Evolutionary conservation across 1,284 basidiomycete genomes (phyloP), one percentile per base, ranked within the genome.

Genomic region (Meira miltonrushii): DNA sequence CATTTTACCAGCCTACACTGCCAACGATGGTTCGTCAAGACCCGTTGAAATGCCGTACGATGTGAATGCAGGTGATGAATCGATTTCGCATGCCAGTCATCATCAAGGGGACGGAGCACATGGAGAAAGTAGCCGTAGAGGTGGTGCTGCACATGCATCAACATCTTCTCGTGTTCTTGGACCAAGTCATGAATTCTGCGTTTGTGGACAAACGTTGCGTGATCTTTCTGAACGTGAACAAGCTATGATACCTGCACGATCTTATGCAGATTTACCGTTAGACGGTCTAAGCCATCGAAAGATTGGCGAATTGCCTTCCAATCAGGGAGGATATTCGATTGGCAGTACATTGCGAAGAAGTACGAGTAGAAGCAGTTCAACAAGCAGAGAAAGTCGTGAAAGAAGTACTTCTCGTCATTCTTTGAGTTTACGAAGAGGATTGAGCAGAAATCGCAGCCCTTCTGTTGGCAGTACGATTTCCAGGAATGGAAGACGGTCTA

Each of bases 151-250:
- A 17, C 65, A 65, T 38, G 70, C 68, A 8, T 61, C 69, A 1
- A 65, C 60, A 6, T 58, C 61, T n/a, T 64, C 68, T n/a, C 48
- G 43, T 17, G 74, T 72, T 4, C 59, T 66, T 28, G 46, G 46
- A 17, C 28, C 28, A 33, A 59, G 53, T 7, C 75, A 78, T 55
- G 64, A 75, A 25, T 69, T 71, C 59, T 78, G 75, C 51, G 75
- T 78, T n/a, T 78, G 75, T 59, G 75, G 75, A 15, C 70, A 72
- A 67, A 70, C 66, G 28, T 47, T 77, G 10, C 69, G 71, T 21
- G 75, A 78, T 48, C 61, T 78, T 1, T 50, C 47, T 21, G 68
- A 64, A 10, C 65, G 71, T 21, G 74, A 78, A 46, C 61, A 67
- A 11, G 68, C 66, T 3, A 49, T 78, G 58, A 71, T 77, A 23